Evolutionary conservation across 257 asterid species (phyloP), one percentile per base, ranked within the genome.

Genomic region (Primulina huaijiensis): DNA sequence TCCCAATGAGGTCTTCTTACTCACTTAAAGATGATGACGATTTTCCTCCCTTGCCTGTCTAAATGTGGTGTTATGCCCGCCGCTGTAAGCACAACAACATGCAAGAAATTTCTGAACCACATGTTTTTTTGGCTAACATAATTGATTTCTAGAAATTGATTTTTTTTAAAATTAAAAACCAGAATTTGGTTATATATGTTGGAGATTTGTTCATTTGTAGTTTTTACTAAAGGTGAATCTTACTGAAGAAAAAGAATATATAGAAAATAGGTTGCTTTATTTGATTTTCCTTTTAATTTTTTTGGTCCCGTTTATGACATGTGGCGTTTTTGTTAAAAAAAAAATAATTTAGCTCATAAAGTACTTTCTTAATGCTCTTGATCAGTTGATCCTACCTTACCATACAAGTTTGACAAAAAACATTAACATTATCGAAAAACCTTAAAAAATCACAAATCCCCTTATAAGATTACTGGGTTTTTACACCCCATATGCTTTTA

Each of bases 21-120:
- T 88, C 57, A 71, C 89, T 89, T 29, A 86, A 86, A 84, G 90
- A 92, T 79, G 87, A 92, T 33, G 95, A 81, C 6, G 95, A 92
- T 70, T 92, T 92, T 77, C 96, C 98, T 29, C 92, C 96, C 11
- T 71, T 92, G 74, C 78, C 94, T 65, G 70, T 70, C 71, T 85
- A 85, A 62, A 71, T 68, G 53, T 72, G 73, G 71, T 43, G 70
- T 77, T 59, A 3, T 72, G 52, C 53, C 53, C 57, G 76, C 70
- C 34, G 40, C 70, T 31, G 46, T 61, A 70, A 52, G 70, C 69
- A 33, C 34, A 55, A 71, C 50, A 12, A 7, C 56, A 33, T 37
- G 2, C 63, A 23, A 50, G 69, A 70, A n/a, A 43, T 11, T 2
- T 38, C 3, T 38, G 9, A 38, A 38, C 46, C 53, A 16, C 1